These are phyloP conservation scores for Entrophospora sp. DNA, from an alignment of 192 early-diverging fungal genomes.

Conservation along the genomic window DNA sequence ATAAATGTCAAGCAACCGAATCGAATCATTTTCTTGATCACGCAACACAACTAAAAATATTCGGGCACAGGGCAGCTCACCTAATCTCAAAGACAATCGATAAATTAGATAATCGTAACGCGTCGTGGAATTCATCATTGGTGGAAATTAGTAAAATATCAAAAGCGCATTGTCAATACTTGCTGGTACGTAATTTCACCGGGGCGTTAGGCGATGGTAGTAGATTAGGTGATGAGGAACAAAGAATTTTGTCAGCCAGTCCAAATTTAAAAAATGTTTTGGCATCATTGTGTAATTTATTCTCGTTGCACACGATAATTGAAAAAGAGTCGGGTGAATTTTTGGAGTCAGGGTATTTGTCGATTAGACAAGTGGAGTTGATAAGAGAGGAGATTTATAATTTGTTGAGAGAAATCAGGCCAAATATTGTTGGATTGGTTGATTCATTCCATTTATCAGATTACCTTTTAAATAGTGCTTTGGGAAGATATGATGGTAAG, in stretches of 20 bases:
- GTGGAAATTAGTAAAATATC: conserved; percentile 67
- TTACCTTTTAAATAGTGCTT: conserved; percentile 63
- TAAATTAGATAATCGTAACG: conserved; percentile 50
- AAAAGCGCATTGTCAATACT: conserved; percentile 70
- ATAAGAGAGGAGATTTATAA: conserved; percentile 43
- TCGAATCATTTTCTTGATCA: conserved; percentile 50
- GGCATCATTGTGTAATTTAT: conserved; percentile 35
- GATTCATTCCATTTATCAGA: conserved; percentile 75
- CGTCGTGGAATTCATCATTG: conserved; percentile 66
- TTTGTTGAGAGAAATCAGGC: conserved; percentile 55
- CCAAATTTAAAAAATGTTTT: conserved; percentile 36
- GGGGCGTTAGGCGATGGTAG: too few relatives aligned
- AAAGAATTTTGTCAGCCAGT: conserved; percentile 25
- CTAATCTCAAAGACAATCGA: conserved; percentile 54
- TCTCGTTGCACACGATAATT: conserved; percentile 58
- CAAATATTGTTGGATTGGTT: conserved; percentile 69
- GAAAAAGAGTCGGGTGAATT: conserved; percentile 62
- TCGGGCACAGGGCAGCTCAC: conserved; percentile 65
- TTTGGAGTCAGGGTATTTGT: conserved; percentile 46
- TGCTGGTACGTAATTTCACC: conserved; percentile 69
- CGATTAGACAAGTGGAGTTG: conserved; percentile 36
- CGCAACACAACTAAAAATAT: conserved; percentile 56
- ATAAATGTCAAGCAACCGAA: conserved; percentile 45
- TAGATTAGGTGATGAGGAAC: conserved; percentile 22
- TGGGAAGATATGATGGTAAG: conserved; percentile 68